A percentile compares a stretch with the other conserved stretches of the same genome.
Evolutionary conservation across 306 rosid species (phyloP).

Genomic region (Purshia tridentata): DNA sequence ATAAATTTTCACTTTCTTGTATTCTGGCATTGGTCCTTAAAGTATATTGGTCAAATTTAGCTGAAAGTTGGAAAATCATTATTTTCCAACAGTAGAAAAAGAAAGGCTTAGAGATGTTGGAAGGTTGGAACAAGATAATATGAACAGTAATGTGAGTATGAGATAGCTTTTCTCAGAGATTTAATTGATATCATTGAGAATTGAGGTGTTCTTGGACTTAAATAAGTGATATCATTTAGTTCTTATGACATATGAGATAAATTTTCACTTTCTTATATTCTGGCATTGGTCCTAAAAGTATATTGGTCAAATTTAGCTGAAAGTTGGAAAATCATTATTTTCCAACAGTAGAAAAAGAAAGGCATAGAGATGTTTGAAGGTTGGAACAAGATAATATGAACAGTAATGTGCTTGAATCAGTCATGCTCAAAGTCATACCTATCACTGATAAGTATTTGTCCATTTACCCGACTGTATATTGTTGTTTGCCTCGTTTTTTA

Average conservation of each 20-base stretch:
- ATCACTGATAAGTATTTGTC: not conserved
- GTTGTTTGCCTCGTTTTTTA: not conserved
- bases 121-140: not conserved
- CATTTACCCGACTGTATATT: not conserved
- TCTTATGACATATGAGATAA: not conserved
- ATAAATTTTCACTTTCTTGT: not conserved
- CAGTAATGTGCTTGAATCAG: not conserved
- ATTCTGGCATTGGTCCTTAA: not conserved
- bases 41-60: not conserved
- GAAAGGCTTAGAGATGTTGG: not conserved
- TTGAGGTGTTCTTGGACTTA: not conserved
- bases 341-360: not conserved
- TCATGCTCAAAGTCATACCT: not conserved
- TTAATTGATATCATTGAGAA: not conserved
- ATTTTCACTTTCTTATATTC: not conserved
- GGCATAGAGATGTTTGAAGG: not conserved
- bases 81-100: not conserved
- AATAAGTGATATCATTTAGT: not conserved
- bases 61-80: not conserved
- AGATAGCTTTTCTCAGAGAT: not conserved
- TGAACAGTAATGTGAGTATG: not conserved
- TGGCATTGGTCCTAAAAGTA: not conserved
- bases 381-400: conserved; percentile 1
- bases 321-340: not conserved
- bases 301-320: not conserved